phyloP scores from a whole-genome alignment of 169 alveolate species.

The Cryptosporidium tyzzeri region DNA sequence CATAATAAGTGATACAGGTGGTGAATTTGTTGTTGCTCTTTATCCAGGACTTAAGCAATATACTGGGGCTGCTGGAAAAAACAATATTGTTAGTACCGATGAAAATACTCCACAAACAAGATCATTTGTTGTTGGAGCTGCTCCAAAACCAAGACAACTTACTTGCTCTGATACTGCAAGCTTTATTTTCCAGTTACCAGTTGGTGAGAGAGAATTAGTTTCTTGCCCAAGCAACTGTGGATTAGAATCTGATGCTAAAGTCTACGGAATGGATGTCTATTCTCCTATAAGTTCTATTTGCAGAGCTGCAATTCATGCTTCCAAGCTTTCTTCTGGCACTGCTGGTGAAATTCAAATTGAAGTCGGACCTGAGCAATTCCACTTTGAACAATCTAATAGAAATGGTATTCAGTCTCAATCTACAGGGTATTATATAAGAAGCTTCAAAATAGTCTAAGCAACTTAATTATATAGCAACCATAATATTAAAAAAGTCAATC shows the following conservation, averaged over 20 bases:
- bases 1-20: conserved; percentile 81
- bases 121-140: conserved; percentile 88
- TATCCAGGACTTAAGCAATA: conserved; percentile 78
- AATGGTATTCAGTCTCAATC: conserved; percentile 69
- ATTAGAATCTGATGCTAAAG: conserved; percentile 76
- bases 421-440: conserved; percentile 68
- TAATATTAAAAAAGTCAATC: not conserved
- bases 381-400: conserved; percentile 70
- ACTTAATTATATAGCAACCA: not conserved
- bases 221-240: conserved; percentile 77
- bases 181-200: conserved; percentile 61
- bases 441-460: conserved; percentile 61
- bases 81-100: conserved; percentile 70
- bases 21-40: conserved; percentile 80
- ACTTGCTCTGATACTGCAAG: conserved; percentile 61
- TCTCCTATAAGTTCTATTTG: conserved; percentile 89
- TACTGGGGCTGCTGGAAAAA: conserved; percentile 76
- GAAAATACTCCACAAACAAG: conserved; percentile 66
- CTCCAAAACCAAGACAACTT: conserved; percentile 77
- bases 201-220: conserved; percentile 70
- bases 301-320: conserved; percentile 90
- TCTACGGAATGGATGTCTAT: conserved; percentile 84
- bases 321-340: conserved; percentile 33
- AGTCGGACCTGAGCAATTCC: conserved; percentile 75
- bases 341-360: conserved; percentile 71